A percentile compares a stretch with the other conserved stretches of the same genome.
phyloP scores from a whole-genome alignment of 495 filamentous ascomycete genomes.

The Xylaria bambusicola region DNA sequence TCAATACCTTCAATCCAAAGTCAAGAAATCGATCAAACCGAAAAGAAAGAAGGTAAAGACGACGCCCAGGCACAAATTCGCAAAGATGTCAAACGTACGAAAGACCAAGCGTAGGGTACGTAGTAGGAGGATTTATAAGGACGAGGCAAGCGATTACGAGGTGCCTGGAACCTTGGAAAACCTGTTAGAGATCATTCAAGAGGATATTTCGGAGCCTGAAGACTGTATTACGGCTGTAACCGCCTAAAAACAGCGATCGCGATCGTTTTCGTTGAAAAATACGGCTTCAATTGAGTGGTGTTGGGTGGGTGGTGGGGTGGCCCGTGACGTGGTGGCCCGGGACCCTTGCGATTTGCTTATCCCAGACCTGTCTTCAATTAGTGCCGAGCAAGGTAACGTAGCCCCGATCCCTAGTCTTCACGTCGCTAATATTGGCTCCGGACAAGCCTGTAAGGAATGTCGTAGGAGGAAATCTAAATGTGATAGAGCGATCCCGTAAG shows the following conservation, averaged over 20 bases:
- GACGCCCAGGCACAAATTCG: not conserved
- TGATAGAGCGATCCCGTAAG: too few species aligned
- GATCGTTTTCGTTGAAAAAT: not conserved
- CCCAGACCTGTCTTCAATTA: too few species aligned
- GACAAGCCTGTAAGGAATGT: too few species aligned
- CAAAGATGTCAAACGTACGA: not conserved
- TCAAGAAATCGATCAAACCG: not conserved
- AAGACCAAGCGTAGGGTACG: not conserved
- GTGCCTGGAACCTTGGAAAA: not conserved
- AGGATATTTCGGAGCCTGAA: not conserved
- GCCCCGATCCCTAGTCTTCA: too few species aligned
- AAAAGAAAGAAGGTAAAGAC: not conserved
- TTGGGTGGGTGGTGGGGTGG: not conserved
- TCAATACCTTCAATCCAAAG: constrained; percentile 3
- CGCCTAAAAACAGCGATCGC: not conserved
- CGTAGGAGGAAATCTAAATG: too few species aligned
- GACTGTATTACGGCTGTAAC: not conserved
- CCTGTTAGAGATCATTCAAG: not conserved
- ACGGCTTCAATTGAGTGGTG: not conserved
- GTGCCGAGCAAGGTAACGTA: too few species aligned
- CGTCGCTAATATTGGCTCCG: too few species aligned
- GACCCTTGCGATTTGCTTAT: not conserved
- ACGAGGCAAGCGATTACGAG: not conserved
- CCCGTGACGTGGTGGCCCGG: not conserved
- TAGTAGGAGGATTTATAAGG: not conserved